Percentiles rank a stretch among this genome's conserved stretches.
Evolutionary conservation across 306 rosid species (phyloP).

Genomic region (Castanospermum australe): DNA sequence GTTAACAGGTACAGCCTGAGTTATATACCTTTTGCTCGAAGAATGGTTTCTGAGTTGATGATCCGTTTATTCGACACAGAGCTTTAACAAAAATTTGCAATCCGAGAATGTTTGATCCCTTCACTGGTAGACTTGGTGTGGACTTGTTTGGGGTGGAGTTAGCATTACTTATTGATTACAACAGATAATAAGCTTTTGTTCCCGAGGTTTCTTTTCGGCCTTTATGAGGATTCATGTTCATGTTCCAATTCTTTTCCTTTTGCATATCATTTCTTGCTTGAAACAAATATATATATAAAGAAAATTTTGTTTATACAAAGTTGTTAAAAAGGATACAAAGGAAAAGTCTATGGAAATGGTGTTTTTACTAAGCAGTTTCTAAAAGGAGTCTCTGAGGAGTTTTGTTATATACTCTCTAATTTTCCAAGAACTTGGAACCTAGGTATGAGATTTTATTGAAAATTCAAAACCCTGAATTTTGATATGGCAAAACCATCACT

Average conservation of each 20-base stretch:
- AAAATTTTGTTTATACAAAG: neutral
- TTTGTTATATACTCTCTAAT: no score
- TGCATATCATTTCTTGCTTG: neutral
- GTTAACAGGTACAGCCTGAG: conserved; percentile 91
- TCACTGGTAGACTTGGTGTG: neutral
- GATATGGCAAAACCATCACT: no score
- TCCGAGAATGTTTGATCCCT: neutral
- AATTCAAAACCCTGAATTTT: no score
- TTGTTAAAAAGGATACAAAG: neutral
- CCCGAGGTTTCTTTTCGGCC: neutral
- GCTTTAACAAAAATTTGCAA: conserved; percentile 40
- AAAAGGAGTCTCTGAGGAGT: no score
- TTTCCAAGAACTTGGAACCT: no score
- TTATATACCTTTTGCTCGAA: conserved; percentile 96
- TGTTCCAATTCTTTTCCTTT: neutral
- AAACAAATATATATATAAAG: neutral
- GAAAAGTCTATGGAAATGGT: neutral
- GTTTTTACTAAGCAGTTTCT: neutral
- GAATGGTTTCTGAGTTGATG: conserved; percentile 90
- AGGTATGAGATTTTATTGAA: no score
- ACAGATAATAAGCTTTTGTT: conserved; percentile 6
- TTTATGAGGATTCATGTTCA: conserved; percentile 3
- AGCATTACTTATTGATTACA: neutral
- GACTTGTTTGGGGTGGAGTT: conserved; percentile 8
- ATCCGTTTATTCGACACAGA: conserved; percentile 82